phyloP scores from a whole-genome alignment of 495 filamentous ascomycete species.

The Xylaria intraflava region DNA sequence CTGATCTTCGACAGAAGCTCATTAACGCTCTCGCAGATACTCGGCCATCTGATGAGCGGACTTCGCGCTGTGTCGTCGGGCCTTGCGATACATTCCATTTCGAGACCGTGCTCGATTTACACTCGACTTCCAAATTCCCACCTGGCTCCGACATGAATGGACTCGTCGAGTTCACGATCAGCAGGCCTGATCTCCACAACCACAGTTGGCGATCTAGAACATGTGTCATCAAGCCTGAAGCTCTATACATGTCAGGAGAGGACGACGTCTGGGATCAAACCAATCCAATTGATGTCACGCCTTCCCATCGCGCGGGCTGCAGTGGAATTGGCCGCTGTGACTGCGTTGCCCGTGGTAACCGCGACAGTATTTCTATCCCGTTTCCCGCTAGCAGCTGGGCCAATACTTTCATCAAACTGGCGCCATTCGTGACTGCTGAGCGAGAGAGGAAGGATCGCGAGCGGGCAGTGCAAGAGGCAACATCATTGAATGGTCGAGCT shows the following conservation, averaged over 20 bases:
- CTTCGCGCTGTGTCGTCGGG: conserved; percentile 25
- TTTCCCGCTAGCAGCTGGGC: conserved; percentile 47
- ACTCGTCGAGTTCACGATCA: conserved; percentile 43
- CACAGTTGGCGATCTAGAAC: conserved; percentile 47
- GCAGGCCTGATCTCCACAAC: conserved; percentile 33
- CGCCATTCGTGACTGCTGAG: conserved; percentile 35
- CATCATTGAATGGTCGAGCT: conserved; percentile 15
- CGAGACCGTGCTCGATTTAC: conserved; percentile 40
- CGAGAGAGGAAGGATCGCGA: conserved; percentile 21
- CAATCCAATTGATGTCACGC: conserved; percentile 26
- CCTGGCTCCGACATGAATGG: conserved; percentile 42
- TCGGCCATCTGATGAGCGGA: conserved; percentile 26
- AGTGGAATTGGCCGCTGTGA: conserved; percentile 26
- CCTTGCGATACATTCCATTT: conserved; percentile 50
- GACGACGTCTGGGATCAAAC: conserved; percentile 28
- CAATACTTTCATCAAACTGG: conserved; percentile 39
- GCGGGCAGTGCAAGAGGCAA: conserved; percentile 15
- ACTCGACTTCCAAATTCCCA: conserved; percentile 39
- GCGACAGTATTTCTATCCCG: conserved; percentile 35
- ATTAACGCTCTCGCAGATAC: conserved; percentile 28
- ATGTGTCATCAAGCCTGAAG: conserved; percentile 40
- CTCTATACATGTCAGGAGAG: conserved; percentile 36
- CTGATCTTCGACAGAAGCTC: conserved; percentile 37
- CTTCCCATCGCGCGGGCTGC: conserved; percentile 36
- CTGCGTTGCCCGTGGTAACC: conserved; percentile 27